Base-by-base conservation (phyloP, 2,329 filamentous ascomycete species). In the Hypoxylon sp. region DNA sequence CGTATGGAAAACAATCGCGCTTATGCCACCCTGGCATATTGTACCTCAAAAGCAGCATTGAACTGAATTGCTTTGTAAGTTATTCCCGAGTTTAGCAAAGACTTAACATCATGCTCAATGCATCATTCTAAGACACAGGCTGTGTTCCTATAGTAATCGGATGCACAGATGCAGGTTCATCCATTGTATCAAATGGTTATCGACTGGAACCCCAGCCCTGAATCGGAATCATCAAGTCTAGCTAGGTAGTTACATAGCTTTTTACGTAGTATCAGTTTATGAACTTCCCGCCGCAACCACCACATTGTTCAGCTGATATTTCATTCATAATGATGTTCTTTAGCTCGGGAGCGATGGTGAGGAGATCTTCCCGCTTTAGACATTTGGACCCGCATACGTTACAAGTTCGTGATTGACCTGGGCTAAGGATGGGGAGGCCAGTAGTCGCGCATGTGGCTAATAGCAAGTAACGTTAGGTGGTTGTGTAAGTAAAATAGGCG, bases 321-420 rank as follows among this genome's bases (percentile, higher is more conserved):
- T 76, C 71, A 17, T 71, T 63, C 33, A 67, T 58, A 8, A 75
- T 68, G 11, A 73, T 68, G 1, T 73, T 65, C 17, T 55, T 60
- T 1, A 74, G 64, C 33, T 76, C 67, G 0, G 74, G 73, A 2
- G 73, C 73, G 39, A 78, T 61, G 1, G 31, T 33, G 3, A 74
- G 42, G 13, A 88, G 76, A 68, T 84, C 81, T 3, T 81, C 78
- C 0, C 81, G 75, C 50, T 83, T 81, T 19, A 89, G 79, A 6
- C 85, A 87, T 24, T 87, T 82, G 26, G 82, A 76, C 14, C 83
- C 84, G 71, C 87, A 90, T 2, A 89, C 84, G 19, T 84, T 85
- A 59, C 87, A 90, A 2, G 84, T 82, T 35, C 83, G 80, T 0
- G 87, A 88, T 51, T 85, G 81, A 2, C 84, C 85, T 0, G 87